These are phyloP conservation scores for Talaromyces thailandensis DNA, from an alignment of 495 filamentous ascomycete genomes.

Conservation along the genomic window DNA sequence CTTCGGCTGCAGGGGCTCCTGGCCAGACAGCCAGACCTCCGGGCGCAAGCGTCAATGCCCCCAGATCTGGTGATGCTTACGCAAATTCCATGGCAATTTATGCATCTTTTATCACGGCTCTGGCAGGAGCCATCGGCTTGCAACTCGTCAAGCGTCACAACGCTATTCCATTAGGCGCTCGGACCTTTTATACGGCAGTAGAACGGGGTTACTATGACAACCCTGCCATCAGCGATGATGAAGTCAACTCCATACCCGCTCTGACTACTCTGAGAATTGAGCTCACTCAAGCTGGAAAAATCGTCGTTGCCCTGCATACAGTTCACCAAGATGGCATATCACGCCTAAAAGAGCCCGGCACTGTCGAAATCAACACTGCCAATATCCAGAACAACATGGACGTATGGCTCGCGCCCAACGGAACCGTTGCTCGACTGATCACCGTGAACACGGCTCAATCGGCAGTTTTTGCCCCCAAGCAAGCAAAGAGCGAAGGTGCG, in stretches of 20 bases:
- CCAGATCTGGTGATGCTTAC: slow-evolving; percentile 25
- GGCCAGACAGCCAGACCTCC: not conserved
- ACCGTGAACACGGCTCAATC: slow-evolving; percentile 16
- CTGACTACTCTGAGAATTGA: slow-evolving; percentile 33
- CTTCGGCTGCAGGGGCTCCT: not conserved
- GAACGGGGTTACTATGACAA: slow-evolving; percentile 24
- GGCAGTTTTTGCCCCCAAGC: slow-evolving; percentile 15
- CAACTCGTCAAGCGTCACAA: slow-evolving; percentile 27
- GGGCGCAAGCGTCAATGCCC: slow-evolving; percentile 10
- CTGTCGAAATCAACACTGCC: slow-evolving; percentile 12
- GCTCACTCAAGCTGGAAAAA: slow-evolving; percentile 26
- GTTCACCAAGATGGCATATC: slow-evolving; percentile 28
- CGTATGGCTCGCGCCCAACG: slow-evolving; percentile 43
- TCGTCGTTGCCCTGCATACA: slow-evolving; percentile 31
- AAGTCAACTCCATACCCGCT: slow-evolving; percentile 19
- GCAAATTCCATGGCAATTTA: slow-evolving; percentile 33
- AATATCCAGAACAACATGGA: slow-evolving; percentile 23
- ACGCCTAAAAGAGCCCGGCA: slow-evolving; percentile 19
- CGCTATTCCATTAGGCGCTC: slow-evolving; percentile 35
- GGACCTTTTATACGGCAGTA: slow-evolving; percentile 33
- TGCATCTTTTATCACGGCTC: slow-evolving; percentile 33
- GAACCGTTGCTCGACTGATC: slow-evolving; percentile 36
- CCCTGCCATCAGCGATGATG: slow-evolving; percentile 20
- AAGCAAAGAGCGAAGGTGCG: slow-evolving; percentile 7
- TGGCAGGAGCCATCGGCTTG: slow-evolving; percentile 31